A percentile compares a stretch with the other conserved stretches of the same genome.
Conservation (phyloP, 139 green algal genomes). For the Tetradesmus obliquus region DNA sequence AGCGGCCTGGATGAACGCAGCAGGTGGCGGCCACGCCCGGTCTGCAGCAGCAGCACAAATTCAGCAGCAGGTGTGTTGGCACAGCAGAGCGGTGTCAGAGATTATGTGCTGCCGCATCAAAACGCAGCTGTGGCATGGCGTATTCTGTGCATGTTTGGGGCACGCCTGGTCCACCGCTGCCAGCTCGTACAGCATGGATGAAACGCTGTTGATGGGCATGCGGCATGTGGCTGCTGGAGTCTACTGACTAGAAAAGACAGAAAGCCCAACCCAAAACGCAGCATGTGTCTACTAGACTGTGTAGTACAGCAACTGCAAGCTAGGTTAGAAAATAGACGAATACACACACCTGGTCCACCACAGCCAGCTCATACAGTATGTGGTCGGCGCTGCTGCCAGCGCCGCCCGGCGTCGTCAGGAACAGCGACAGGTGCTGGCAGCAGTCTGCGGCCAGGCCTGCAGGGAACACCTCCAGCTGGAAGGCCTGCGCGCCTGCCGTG, state of each 20-base stretch:
- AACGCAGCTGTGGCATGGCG: no score
- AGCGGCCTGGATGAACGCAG: not conserved
- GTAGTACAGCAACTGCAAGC: no score
- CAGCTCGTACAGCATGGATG: no score
- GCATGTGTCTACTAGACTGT: no score
- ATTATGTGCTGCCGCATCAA: not conserved
- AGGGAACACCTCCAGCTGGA: constrained; percentile 68
- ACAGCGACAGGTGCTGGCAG: constrained; percentile 50
- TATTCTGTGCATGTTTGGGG: no score
- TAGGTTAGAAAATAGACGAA: no score
- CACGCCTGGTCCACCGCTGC: no score
- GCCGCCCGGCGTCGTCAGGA: constrained; percentile 57
- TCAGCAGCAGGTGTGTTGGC: not conserved
- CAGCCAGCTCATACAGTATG: constrained; percentile 58
- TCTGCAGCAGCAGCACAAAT: not conserved
- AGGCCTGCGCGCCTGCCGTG: constrained; percentile 61
- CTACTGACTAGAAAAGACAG: no score
- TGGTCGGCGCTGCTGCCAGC: constrained; percentile 43
- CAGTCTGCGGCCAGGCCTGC: constrained; percentile 42
- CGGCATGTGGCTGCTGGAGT: not conserved
- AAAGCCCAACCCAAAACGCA: no score
- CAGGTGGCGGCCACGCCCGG: not conserved
- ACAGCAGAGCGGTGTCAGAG: not conserved
- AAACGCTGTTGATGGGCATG: no score
- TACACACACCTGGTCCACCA: constrained; percentile 61